A percentile compares a stretch with the other conserved stretches of the same genome.
phyloP scores from a whole-genome alignment of 441 rosid species.

The Jatropha podagrica region DNA sequence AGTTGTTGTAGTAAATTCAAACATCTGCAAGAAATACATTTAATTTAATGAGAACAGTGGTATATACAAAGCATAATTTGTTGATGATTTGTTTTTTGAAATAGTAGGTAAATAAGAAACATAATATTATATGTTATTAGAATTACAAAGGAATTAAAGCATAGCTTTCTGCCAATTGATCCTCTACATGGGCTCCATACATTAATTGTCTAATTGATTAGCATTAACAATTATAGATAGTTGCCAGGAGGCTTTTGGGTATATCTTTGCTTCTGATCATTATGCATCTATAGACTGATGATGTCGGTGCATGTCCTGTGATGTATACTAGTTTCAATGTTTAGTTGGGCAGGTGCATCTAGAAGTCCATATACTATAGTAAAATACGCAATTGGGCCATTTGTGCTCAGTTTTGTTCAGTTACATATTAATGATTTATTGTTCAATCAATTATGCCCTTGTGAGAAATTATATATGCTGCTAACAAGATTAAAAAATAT shows the following conservation, averaged over 20 bases:
- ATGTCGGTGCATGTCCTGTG: background rate
- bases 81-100: background rate
- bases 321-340: background rate
- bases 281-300: background rate
- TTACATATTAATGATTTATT: background rate
- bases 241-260: slow-evolving; percentile 1
- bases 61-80: background rate
- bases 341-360: background rate
- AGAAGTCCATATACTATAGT: background rate
- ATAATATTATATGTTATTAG: background rate
- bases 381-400: background rate
- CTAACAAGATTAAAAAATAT: no score
- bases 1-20: background rate
- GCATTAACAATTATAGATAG: background rate
- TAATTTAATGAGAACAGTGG: background rate
- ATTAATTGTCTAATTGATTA: background rate
- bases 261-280: background rate
- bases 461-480: no score
- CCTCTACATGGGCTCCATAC: background rate
- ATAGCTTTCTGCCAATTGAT: background rate
- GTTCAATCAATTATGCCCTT: background rate
- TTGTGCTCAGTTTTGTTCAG: background rate
- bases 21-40: background rate
- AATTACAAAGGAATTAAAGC: background rate
- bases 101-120: background rate